Base-by-base conservation (phyloP, 805 yeast species). In the Wickerhamomyces rabaulensis region DNA sequence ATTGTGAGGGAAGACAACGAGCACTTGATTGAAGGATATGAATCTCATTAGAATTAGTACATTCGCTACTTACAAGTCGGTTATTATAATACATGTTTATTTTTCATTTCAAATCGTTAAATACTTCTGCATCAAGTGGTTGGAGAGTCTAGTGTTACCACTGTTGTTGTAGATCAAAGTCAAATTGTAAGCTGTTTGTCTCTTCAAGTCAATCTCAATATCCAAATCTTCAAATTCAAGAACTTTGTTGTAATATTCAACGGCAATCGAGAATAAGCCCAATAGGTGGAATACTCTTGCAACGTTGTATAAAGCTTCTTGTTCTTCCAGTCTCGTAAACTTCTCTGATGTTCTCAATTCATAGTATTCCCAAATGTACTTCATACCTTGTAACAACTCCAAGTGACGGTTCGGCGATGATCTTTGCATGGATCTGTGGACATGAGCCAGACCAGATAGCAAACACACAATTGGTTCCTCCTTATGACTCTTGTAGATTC, bases 401-500 rank as follows among this genome's bases (percentile, higher is more conserved):
- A 86, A 73, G 58, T 92, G 97, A 46, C 97, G 78, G 62, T 89
- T 87, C 7, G 82, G 74, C 5, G 96, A 84, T 48, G 87, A 80
- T 51, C 99, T 74, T 65, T 94, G 98, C 82, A 91, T 84, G 0
- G 97, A 86, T 39, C 98, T 75, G 56, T 92, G 97, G 21, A 91
- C 69, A 65, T 90, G 91, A 0, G 91, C 81, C 37, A 94, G 64
- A 0, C 94, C 97, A 40, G 87, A 70, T 33, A 85, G 65, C 23
- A 94, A 70, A 50, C 88, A 75, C 2, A 94, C 70, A 70, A 89
- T 78, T 1, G 97, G 95, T 52, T 92, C 96, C 38, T 79, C 67
- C 39, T 83, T 82, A 46, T 78, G 78, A 21, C 79, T 75, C 43
- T 75, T 75, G 60, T 86, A 85, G 4, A 89, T 82, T 47, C 91